A percentile compares a stretch with the other conserved stretches of the same genome.
Evolutionary conservation across 176 grass and related monocot species (phyloP).

Genomic region (Oryza brachyantha): DNA sequence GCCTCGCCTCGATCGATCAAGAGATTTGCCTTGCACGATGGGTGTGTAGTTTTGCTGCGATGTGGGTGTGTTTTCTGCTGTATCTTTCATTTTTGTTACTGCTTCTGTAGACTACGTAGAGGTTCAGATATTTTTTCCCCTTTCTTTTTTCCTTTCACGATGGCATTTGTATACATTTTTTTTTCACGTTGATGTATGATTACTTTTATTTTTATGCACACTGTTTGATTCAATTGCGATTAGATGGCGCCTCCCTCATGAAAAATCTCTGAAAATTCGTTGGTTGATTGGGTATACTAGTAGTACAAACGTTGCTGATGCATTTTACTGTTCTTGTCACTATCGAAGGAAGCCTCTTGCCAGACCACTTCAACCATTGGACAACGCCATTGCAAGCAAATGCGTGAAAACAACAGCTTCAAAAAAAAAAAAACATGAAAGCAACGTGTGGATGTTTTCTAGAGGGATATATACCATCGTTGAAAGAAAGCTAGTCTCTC

Average conservation of each 20-base stretch:
- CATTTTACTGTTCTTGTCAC: background rate
- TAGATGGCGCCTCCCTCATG: background rate
- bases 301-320: background rate
- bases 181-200: conserved; percentile 29
- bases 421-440: conserved; percentile 15
- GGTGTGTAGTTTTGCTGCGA: conserved; percentile 35
- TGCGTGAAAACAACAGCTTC: background rate
- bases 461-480: background rate
- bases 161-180: conserved; percentile 36
- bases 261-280: background rate
- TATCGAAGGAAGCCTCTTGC: background rate
- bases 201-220: conserved; percentile 31
- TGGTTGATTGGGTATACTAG: background rate
- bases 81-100: conserved; percentile 6
- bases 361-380: background rate
- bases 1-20: no score
- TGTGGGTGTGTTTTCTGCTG: conserved; percentile 4
- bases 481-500: background rate
- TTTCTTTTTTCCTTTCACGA: background rate
- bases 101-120: background rate
- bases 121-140: background rate
- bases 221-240: conserved; percentile 32
- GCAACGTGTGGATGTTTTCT: background rate
- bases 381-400: background rate
- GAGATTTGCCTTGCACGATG: background rate